Base-by-base conservation (phyloP, 2,329 filamentous ascomycete species). In the Chrysosporium keratinophilum region DNA sequence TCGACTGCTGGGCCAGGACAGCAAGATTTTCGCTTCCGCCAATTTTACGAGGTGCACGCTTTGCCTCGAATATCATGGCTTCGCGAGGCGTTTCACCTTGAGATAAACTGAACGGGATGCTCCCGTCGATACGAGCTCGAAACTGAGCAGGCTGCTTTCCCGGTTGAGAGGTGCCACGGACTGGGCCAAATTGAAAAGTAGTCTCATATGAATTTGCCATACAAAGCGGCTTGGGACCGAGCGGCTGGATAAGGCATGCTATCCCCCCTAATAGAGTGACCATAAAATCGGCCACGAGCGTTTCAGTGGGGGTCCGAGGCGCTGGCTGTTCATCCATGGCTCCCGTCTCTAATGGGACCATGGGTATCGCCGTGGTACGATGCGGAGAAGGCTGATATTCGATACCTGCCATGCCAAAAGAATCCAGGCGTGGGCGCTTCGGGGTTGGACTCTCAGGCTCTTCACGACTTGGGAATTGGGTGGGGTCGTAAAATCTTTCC, bases 11-110 rank as follows among this genome's bases (percentile, higher is more conserved):
- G n/a, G 51, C 51, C 9, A 54, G 48, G 17, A 56, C 52, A 41
- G 54, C 41, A 12, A 54, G 33, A 33, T 5, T 23, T n/a, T n/a
- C n/a, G 6, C 33, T 31, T 19, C 46, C 41, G 3, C 46, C 34
- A 3, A 45, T 39, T 2, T 14, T 12, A 39, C 54, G 49, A 7
- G 12, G n/a, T 15, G 48, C 44, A 5, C 52, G 52, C 44, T 58
- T 58, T 28, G 49, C 57, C 40, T 58, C 54, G 11, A 58, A 56
- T 23, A 58, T 58, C 3, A 23, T 45, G 4, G 39, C 55, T 55
- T 58, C 54, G 33, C 48, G 52, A 44, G 49, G 47, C 19, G 23
- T 50, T 6, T 19, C 19, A 37, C 15, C 48, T 15, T 39, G 41
- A 44, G 57, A 53, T 42, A 42, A 9, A 48, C 52, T 39, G 14